Base-by-base conservation (phyloP, 1,284 basidiomycete genomes). In the Stereum hirsutum region DNA sequence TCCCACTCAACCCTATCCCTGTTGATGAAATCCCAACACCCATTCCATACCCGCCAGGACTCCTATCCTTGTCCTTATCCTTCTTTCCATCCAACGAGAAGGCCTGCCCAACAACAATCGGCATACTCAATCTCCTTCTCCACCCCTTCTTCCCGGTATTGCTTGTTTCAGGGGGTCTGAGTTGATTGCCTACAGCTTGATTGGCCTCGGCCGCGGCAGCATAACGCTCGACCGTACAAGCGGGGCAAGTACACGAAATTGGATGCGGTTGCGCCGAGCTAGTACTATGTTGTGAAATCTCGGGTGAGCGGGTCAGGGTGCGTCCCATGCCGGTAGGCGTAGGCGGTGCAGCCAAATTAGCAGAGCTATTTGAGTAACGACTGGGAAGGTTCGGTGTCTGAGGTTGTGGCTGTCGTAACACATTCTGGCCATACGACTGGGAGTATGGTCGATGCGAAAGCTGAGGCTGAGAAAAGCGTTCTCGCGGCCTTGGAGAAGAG, bases 121-220 rank as follows among this genome's bases (percentile, higher is more conserved):
- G 83, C 81, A 87, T 84, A 52, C 84, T 88, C 46, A 88, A 57
- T 43, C 84, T 65, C 30, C 81, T 64, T 49, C 87, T 83, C 84
- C 85, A 88, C 0, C 80, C 73, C 51, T 74, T 81, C 7, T 75
- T 69, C n/a, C n/a, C n/a, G 50, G 80, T 82, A 51, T 78, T 74
- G 20, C 66, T 60, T 34, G 64, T 65, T 3, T 64, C 65, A 11
- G 70, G 68, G 17, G 68, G 67, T 14, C 39, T 12, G n/a, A n/a
- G n/a, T n/a, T n/a, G n/a, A n/a, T n/a, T n/a, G n/a, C n/a, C n/a
- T 5, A 23, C 1, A 6, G 23, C 26, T 14, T n/a, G 15, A 65
- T 55, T 49, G 64, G 65, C 38, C 54, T 58, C 14, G 61, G 59
- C 3, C 64, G 61, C 1, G n/a, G n/a, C n/a, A 61, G 56, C 14